Conservation (phyloP, 2,329 filamentous ascomycete genomes). For the Dothiorella sarmentorum region DNA sequence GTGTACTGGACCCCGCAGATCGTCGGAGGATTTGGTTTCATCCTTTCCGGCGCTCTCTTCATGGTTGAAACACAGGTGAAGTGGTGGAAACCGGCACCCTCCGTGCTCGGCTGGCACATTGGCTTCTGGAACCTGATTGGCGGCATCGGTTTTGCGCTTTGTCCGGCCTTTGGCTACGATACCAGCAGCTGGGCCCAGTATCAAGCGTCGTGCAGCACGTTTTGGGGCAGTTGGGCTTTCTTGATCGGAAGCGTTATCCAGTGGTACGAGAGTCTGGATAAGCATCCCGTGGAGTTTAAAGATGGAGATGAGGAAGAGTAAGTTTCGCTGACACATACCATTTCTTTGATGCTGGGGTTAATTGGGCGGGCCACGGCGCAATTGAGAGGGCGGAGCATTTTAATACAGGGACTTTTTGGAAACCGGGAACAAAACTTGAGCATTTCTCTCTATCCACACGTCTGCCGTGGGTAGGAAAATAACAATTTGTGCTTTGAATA, state of each 20-base stretch:
- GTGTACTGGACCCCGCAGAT: conserved; percentile 63
- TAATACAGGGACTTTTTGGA: not conserved
- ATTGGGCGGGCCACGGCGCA: not conserved
- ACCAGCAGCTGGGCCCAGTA: conserved; percentile 31
- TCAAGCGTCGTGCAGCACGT: conserved; percentile 31
- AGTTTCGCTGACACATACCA: not conserved
- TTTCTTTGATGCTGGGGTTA: not conserved
- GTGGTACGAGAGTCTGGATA: conserved; percentile 35
- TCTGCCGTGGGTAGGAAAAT: too few relatives aligned
- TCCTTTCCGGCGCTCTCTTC: conserved; percentile 56
- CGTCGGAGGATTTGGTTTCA: conserved; percentile 60
- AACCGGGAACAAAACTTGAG: too few relatives aligned
- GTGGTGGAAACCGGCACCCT: conserved; percentile 59
- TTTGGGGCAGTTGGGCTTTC: conserved; percentile 37
- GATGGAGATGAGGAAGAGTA: not conserved
- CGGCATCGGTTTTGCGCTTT: conserved; percentile 57
- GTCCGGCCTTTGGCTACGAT: conserved; percentile 35
- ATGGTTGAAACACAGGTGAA: conserved; percentile 64
- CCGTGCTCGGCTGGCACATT: conserved; percentile 63
- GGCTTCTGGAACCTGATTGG: conserved; percentile 64
- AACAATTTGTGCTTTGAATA: too few relatives aligned
- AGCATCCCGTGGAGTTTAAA: conserved; percentile 29
- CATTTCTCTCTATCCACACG: too few relatives aligned
- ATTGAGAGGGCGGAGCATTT: not conserved
- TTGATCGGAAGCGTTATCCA: conserved; percentile 33